These are phyloP conservation scores for Chaetomiaceae sp. DNA, from an alignment of 2,329 filamentous ascomycete species.

Conservation along the genomic window DNA sequence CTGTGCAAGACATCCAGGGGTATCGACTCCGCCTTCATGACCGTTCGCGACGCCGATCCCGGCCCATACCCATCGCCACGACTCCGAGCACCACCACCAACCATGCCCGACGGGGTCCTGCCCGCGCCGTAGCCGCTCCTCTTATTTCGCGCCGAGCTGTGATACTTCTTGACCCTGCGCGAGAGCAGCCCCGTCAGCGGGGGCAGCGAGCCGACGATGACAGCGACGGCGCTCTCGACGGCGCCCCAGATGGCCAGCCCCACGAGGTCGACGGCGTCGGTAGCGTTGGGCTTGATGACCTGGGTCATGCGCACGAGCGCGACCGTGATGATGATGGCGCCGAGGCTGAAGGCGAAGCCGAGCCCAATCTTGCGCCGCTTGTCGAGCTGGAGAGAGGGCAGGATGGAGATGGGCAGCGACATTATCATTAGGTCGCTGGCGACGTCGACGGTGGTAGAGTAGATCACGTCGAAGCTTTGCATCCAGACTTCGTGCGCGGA, in stretches of 20 bases:
- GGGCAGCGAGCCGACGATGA: slow-evolving; percentile 6
- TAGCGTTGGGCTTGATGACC: background rate
- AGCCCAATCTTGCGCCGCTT: slow-evolving; percentile 7
- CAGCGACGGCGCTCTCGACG: slow-evolving; percentile 3
- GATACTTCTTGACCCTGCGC: slow-evolving; percentile 5
- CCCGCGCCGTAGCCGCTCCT: too few relatives aligned
- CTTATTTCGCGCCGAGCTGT: too few relatives aligned
- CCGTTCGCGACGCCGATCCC: too few relatives aligned
- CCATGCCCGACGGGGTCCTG: too few relatives aligned
- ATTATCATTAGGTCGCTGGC: slow-evolving; percentile 10
- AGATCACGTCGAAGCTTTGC: slow-evolving; percentile 4
- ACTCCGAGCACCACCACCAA: too few relatives aligned
- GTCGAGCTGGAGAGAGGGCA: slow-evolving; percentile 8
- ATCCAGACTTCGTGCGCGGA: slow-evolving; percentile 5
- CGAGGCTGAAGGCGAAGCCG: slow-evolving; percentile 8
- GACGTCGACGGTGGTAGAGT: slow-evolving; percentile 9
- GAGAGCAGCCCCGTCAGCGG: slow-evolving; percentile 8
- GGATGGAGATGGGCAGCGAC: slow-evolving; percentile 7
- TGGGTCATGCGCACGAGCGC: slow-evolving; percentile 10
- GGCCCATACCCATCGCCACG: too few relatives aligned
- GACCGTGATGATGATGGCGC: slow-evolving; percentile 8
- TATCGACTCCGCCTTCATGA: too few relatives aligned
- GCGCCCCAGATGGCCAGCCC: slow-evolving; percentile 12
- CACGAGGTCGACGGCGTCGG: slow-evolving; percentile 2
- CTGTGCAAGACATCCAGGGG: too few relatives aligned